A percentile compares a stretch with the other conserved stretches of the same genome.
phyloP scores from a whole-genome alignment of 306 rosid species.

The Quillaja saponaria region DNA sequence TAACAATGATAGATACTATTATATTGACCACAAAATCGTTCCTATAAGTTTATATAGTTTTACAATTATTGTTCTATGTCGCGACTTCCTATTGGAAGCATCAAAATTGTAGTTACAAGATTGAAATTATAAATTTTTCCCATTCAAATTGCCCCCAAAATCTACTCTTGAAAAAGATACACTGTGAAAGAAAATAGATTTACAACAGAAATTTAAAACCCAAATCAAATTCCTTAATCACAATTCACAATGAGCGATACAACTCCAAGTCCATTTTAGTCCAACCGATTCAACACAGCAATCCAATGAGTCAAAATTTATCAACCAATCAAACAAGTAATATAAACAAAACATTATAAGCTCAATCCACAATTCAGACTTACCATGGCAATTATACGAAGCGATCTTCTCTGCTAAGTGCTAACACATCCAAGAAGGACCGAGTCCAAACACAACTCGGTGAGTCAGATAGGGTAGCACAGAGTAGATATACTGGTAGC shows the following conservation, averaged over 20 bases:
- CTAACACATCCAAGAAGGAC: slow-evolving; percentile 82
- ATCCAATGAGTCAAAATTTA: slow-evolving; percentile 46
- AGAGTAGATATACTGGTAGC: slow-evolving; percentile 27
- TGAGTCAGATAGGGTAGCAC: slow-evolving; percentile 62
- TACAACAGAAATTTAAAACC: slow-evolving; percentile 20
- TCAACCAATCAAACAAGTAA: slow-evolving; percentile 27
- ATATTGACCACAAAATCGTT: neutral
- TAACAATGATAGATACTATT: neutral
- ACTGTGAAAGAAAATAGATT: neutral
- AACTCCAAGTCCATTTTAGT: slow-evolving; percentile 24
- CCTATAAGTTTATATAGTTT: neutral
- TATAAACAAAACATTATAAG: too few relatives aligned
- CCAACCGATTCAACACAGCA: slow-evolving; percentile 53
- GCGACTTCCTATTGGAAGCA: slow-evolving; percentile 4
- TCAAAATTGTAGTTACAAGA: neutral
- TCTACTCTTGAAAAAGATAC: too few relatives aligned
- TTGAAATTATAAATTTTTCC: too few relatives aligned
- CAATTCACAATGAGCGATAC: neutral
- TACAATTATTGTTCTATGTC: slow-evolving; percentile 14
- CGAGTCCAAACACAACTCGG: slow-evolving; percentile 51
- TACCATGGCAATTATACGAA: slow-evolving; percentile 82
- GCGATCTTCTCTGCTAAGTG: slow-evolving; percentile 63
- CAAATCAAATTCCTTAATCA: slow-evolving; percentile 9
- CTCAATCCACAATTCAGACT: slow-evolving; percentile 14
- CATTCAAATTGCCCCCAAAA: neutral